Evolutionary conservation across 2,329 filamentous ascomycete species (phyloP), one percentile per base, ranked within the genome.

Genomic region (Neonectria sp.): DNA sequence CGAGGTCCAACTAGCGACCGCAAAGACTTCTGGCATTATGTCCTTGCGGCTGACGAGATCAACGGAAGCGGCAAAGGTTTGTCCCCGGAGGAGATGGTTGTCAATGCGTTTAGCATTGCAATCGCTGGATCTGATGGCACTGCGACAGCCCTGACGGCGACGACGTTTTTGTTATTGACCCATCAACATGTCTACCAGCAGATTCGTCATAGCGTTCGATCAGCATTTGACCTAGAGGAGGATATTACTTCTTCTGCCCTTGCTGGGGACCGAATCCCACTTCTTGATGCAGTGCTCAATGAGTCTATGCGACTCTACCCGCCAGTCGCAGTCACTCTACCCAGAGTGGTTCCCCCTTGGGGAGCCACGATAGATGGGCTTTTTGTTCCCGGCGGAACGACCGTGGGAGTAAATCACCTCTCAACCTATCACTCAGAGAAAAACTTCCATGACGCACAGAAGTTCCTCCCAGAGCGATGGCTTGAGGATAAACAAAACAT

Each of bases 1-100:
- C 59, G 69, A 45, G 71, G 69, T 2, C 65, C 69, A 17, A 73
- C 69, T 1, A 61, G 58, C 8, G 60, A 71, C n/a, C 71, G 68
- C 17, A 73, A 67, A 49, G 71, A 73, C 55, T 71, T 73, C n/a
- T 73, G 71, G 71, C 68, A 73, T 31, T 68, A 71, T 24, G 61
- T 73, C 6, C 63, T 73, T 12, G 63, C 65, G 2, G 59, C 65
- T 0, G 63, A 66, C 6, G 70, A 70, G 6, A 48, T 24, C n/a
- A 35, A 24, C 11, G 33, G 31, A 5, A 37, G 65, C 2, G 43
- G 37, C 1, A 52, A 63, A 27, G 65, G 71, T 1, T 24, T 73
- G 12, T 68, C 71, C 2, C 33, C 27, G 0, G 59, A 49, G 13
- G 71, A 73, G 55, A 73, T 71, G 71, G 71, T 73, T 1, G 69